These are phyloP conservation scores for Candolleomyces eurysporus DNA, from an alignment of 768 basidiomycete genomes.

Conservation along the genomic window DNA sequence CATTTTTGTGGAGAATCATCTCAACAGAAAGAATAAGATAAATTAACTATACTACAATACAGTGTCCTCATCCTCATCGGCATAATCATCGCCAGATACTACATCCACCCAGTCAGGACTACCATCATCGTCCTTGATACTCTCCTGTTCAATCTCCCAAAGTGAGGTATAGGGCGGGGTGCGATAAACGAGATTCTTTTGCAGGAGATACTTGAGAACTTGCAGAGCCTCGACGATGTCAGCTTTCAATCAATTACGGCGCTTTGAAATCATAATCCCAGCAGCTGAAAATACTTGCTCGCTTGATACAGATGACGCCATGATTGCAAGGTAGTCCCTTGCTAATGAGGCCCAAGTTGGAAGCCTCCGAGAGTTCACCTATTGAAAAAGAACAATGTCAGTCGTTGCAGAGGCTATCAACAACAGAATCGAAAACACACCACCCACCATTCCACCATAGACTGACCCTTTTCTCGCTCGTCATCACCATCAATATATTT, in stretches of 20 bases:
- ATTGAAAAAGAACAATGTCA: neutral
- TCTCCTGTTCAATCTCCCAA: slow-evolving; percentile 10
- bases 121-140: slow-evolving; percentile 2
- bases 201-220: slow-evolving; percentile 17
- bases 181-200: slow-evolving; percentile 1
- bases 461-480: neutral
- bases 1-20: neutral
- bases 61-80: neutral
- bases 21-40: neutral
- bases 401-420: neutral
- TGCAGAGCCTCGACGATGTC: slow-evolving; percentile 34
- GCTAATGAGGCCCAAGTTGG: slow-evolving; percentile 36
- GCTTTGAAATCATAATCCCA: slow-evolving; percentile 38
- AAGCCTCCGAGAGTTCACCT: slow-evolving; percentile 8
- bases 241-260: slow-evolving; percentile 26
- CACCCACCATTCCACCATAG: slow-evolving; percentile 2
- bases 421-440: neutral
- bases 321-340: slow-evolving; percentile 35
- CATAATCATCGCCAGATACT: neutral
- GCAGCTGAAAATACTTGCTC: slow-evolving; percentile 37
- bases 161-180: slow-evolving; percentile 12
- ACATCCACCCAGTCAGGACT: neutral
- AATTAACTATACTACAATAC: neutral
- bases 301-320: slow-evolving; percentile 36
- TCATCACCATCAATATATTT: neutral